Conservation (phyloP, 768 basidiomycete genomes). For the Russula sp. region DNA sequence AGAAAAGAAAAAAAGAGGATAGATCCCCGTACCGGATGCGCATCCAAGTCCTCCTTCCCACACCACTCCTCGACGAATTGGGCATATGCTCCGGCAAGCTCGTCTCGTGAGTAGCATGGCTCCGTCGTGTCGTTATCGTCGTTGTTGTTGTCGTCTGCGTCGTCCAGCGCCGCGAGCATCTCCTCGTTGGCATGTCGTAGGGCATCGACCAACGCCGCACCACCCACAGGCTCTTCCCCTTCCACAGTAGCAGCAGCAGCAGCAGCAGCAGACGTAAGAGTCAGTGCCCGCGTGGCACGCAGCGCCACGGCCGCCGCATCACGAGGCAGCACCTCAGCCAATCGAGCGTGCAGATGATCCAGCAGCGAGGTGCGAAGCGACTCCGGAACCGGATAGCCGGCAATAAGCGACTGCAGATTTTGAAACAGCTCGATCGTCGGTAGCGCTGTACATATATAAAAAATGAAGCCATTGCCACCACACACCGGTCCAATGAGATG, state of each 20-base stretch:
- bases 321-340: constrained; percentile 32
- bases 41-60: constrained; percentile 27
- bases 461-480: neutral
- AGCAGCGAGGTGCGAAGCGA: constrained; percentile 36
- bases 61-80: constrained; percentile 46
- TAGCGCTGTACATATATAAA: constrained; percentile 28
- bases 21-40: too few relatives aligned
- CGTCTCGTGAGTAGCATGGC: constrained; percentile 19
- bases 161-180: constrained; percentile 34
- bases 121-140: too few relatives aligned
- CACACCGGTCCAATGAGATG: neutral
- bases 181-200: constrained; percentile 42
- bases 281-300: constrained; percentile 31
- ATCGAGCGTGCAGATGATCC: constrained; percentile 37
- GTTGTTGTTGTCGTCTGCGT: too few relatives aligned
- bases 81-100: constrained; percentile 34
- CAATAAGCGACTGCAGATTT: constrained; percentile 37
- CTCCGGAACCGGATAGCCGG: constrained; percentile 36
- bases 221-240: constrained; percentile 34
- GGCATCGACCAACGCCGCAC: constrained; percentile 46
- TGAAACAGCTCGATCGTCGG: constrained; percentile 37
- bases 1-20: too few relatives aligned
- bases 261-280: neutral
- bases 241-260: neutral
- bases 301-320: constrained; percentile 35